A percentile compares a stretch with the other conserved stretches of the same genome.
These are phyloP conservation scores for Acanthamoeba royreba DNA, from an alignment of 208 protist genomes.

Conservation along the genomic window DNA sequence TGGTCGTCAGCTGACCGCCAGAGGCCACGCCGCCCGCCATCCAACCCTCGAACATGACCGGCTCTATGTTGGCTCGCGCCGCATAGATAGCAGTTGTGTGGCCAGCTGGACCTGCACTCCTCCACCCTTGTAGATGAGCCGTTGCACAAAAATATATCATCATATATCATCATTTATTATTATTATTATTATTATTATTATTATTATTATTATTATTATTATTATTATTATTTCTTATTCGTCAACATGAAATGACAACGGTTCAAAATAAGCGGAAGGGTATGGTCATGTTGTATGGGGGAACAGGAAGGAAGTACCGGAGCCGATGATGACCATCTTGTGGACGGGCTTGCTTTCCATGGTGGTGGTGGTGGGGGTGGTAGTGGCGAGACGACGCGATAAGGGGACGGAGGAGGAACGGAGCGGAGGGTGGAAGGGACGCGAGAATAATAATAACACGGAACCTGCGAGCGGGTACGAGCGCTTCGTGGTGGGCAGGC, in stretches of 20 bases:
- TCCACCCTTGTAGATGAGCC: too few relatives aligned
- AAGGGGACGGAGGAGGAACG: background rate
- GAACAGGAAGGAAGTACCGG: background rate
- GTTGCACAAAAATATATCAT: too few relatives aligned
- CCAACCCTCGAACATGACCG: conserved; percentile 77
- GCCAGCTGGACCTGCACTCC: conserved; percentile 71
- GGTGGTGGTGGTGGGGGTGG: background rate
- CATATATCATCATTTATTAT: too few relatives aligned
- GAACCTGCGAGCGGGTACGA: too few relatives aligned
- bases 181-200: background rate
- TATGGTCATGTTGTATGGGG: too few relatives aligned
- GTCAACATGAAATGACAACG: too few relatives aligned
- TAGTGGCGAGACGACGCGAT: background rate
- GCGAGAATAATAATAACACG: too few relatives aligned
- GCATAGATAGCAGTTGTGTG: conserved; percentile 83
- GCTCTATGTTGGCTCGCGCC: conserved; percentile 70
- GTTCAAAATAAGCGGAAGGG: too few relatives aligned
- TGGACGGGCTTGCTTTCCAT: conserved; percentile 29
- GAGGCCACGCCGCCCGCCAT: conserved; percentile 63
- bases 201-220: background rate
- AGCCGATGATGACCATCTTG: conserved; percentile 75
- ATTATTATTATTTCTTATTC: background rate
- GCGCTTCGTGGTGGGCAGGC: too few relatives aligned
- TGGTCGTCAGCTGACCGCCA: conserved; percentile 83
- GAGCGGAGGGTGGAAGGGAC: too few relatives aligned